Percentiles rank a stretch among this genome's conserved stretches.
Conservation (phyloP, 2,329 filamentous ascomycete species). For the Arthrinium puccinioides region DNA sequence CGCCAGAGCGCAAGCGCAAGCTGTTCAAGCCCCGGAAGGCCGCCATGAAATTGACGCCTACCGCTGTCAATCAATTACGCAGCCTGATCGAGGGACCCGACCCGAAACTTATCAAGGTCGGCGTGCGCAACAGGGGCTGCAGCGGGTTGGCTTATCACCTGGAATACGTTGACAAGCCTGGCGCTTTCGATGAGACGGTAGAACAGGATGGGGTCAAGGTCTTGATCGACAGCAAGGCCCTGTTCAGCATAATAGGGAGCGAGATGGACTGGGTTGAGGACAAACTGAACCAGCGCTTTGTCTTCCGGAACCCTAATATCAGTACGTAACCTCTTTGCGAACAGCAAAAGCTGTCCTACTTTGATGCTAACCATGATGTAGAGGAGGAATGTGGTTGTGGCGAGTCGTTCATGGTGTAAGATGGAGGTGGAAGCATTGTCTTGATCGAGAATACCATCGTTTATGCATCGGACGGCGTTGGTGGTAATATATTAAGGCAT, state of each 20-base stretch:
- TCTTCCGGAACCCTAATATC: constrained; percentile 96
- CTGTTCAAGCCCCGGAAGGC: constrained; percentile 82
- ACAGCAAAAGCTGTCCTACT: constrained; percentile 17
- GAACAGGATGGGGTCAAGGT: constrained; percentile 96
- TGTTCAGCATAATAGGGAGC: constrained; percentile 96
- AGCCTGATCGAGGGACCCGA: constrained; percentile 75
- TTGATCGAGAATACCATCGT: too few species aligned
- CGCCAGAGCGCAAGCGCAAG: constrained; percentile 54
- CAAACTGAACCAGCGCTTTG: constrained; percentile 83
- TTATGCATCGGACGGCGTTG: too few species aligned
- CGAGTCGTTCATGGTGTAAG: constrained; percentile 81
- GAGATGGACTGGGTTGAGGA: constrained; percentile 99
- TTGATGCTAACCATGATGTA: constrained; percentile 33
- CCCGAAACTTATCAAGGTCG: constrained; percentile 88
- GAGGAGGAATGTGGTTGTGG: constrained; percentile 93
- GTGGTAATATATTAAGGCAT: constrained; percentile 1
- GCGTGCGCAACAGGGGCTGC: constrained; percentile 89
- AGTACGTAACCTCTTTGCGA: constrained; percentile 53
- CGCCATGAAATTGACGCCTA: constrained; percentile 76
- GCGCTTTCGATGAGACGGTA: constrained; percentile 81
- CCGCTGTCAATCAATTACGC: constrained; percentile 72
- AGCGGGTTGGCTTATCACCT: constrained; percentile 89
- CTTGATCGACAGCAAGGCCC: constrained; percentile 90
- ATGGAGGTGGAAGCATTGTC: not conserved
- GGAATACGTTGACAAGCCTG: constrained; percentile 90